Evolutionary conservation across 148 eudicot genomes (phyloP).

Genomic region (Persicaria tinctoria): DNA sequence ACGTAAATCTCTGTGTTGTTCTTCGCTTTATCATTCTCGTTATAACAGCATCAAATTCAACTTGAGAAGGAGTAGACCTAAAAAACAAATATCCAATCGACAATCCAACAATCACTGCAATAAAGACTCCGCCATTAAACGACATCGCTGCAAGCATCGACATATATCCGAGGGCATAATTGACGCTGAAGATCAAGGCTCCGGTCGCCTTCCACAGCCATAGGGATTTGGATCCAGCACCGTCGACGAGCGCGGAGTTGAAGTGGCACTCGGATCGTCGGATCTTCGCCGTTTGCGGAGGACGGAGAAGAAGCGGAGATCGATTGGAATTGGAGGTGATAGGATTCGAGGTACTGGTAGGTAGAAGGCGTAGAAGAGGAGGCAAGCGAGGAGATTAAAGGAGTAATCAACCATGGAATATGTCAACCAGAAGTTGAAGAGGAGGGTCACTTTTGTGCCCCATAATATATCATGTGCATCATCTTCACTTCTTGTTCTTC

Average conservation of each 20-base stretch:
- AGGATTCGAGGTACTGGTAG: slow-evolving; percentile 42
- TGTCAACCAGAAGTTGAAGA: slow-evolving; percentile 48
- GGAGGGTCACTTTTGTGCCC: slow-evolving; percentile 33
- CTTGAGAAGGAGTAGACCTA: slow-evolving; percentile 20
- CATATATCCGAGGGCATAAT: slow-evolving; percentile 31
- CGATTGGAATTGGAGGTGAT: slow-evolving; percentile 23
- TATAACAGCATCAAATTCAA: not conserved
- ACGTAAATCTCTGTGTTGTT: no score
- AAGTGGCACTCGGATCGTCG: not conserved
- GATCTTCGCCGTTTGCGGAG: not conserved
- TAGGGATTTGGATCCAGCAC: slow-evolving; percentile 1
- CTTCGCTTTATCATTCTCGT: no score
- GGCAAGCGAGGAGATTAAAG: slow-evolving; percentile 33
- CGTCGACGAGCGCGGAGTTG: not conserved
- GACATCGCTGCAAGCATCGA: slow-evolving; percentile 19
- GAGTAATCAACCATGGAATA: slow-evolving; percentile 30
- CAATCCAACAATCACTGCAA: slow-evolving; percentile 28
- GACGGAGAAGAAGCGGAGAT: slow-evolving; percentile 1
- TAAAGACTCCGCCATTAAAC: slow-evolving; percentile 18
- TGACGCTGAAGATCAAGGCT: slow-evolving; percentile 31
- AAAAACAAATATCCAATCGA: slow-evolving; percentile 35
- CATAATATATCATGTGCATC: slow-evolving; percentile 70
- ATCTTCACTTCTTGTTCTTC: slow-evolving; percentile 14
- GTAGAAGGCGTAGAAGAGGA: slow-evolving; percentile 33
- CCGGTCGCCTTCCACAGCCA: slow-evolving; percentile 22